Base-by-base conservation (phyloP, 352 stramenopile genomes). In the Globisporangium mamillatum region DNA sequence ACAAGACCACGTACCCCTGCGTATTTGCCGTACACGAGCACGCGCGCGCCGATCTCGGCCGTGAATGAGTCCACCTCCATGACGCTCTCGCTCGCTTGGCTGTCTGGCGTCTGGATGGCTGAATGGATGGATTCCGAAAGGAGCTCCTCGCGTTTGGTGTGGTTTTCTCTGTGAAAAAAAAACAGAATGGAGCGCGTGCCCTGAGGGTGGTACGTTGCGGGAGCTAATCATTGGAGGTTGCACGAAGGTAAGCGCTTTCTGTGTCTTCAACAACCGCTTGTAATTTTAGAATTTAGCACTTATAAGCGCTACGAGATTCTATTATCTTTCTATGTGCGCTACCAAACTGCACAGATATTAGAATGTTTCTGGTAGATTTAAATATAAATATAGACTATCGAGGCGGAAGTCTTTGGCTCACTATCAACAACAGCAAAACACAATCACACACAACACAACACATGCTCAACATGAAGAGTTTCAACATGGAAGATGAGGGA, bases 21-120 rank as follows among this genome's bases (percentile, higher is more conserved):
- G 66, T 93, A 82, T 63, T 94, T 94, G 71, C 86, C 82, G 67
- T 79, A 88, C 57, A 95, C 84, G 22, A 95, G 74, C 72, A 95
- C 88, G 60, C 78, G 83, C 32, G 66, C 72, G 41, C 77, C 78
- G 25, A 72, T 34, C 50, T 77, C 71, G 50, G 83, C 67, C 48
- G 38, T 73, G 63, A 85, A 77, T 20, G 61, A 60, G 41, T 77
- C 70, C 14, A 69, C 60, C 6, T 84, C 72, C 27, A 76, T 66
- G 27, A 75, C 74, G 69, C 77, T 72, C 77, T 38, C 24, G 18
- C 12, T 24, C 27, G 53, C 64, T 64, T 69, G 27, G 25, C 50
- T 53, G 44, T 52, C 18, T 12, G 44, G 36, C 27, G 27, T 32
- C 27, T 64, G 22, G 55, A 36, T 61, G 56, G 56, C 36, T 64